A percentile compares a stretch with the other conserved stretches of the same genome.
Conservation (phyloP, 495 filamentous ascomycete species). For the Xylaria palmicola region DNA sequence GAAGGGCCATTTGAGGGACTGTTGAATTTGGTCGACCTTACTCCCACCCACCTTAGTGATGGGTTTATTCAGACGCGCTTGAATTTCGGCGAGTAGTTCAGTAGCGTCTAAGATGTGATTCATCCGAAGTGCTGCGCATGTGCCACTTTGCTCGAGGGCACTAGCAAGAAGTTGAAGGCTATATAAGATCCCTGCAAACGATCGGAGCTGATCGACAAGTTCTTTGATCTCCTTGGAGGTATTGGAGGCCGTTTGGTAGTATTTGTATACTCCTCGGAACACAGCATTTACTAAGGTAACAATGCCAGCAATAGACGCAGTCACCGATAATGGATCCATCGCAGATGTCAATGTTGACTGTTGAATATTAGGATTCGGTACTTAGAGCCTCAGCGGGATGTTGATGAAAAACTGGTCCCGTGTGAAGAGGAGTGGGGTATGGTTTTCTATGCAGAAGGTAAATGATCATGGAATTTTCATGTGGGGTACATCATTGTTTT, state of each 20-base stretch:
- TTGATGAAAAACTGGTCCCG: no score
- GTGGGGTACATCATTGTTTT: no score
- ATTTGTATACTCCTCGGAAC: conserved; percentile 29
- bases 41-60: conserved; percentile 1
- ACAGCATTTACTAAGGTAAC: conserved; percentile 35
- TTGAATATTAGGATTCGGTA: no score
- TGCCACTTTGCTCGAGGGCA: conserved; percentile 23
- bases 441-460: no score
- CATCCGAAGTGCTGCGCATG: conserved; percentile 19
- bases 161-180: conserved; percentile 25
- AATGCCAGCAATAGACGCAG: conserved; percentile 37
- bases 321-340: conserved; percentile 33
- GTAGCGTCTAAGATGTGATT: conserved; percentile 14
- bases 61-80: conserved; percentile 1
- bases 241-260: conserved; percentile 29
- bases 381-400: no score
- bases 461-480: no score
- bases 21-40: neutral
- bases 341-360: no score
- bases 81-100: conserved; percentile 7
- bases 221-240: conserved; percentile 25
- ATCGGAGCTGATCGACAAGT: conserved; percentile 22
- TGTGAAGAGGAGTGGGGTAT: no score
- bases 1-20: conserved; percentile 13
- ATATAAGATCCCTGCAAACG: conserved; percentile 31